Evolutionary conservation across 2,329 filamentous ascomycete species (phyloP).

Genomic region (Aspergillus sp.): DNA sequence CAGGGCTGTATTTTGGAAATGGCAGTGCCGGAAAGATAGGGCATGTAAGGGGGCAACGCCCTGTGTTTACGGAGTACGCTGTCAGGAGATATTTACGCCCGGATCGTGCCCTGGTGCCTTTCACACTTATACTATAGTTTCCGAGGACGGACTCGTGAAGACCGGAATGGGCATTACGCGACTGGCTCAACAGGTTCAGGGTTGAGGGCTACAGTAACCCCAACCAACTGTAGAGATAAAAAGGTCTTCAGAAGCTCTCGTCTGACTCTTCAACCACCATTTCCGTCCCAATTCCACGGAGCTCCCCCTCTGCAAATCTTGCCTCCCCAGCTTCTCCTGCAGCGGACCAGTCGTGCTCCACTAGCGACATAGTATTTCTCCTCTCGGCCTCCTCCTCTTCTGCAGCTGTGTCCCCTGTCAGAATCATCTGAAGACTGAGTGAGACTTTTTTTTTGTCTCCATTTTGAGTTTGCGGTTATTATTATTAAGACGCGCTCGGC

Average conservation of each 20-base stretch:
- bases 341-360: conserved; percentile 4
- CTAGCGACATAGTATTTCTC: conserved; percentile 19
- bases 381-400: conserved; percentile 19
- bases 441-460: not conserved
- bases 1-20: no score
- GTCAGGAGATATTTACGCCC: not conserved
- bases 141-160: not conserved
- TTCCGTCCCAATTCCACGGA: not conserved
- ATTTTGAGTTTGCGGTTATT: not conserved
- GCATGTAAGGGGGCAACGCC: no score
- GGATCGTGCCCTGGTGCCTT: not conserved
- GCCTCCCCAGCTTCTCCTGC: conserved; percentile 10
- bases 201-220: not conserved
- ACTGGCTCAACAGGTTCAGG: not conserved
- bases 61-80: no score
- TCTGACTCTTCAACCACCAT: not conserved
- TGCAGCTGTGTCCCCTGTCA: not conserved
- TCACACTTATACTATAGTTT: not conserved
- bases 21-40: no score
- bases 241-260: not conserved
- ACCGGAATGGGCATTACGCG: not conserved
- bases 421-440: not conserved
- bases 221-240: not conserved
- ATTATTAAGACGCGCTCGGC: not conserved
- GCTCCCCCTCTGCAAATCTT: conserved; percentile 9